Evolutionary conservation across 768 basidiomycete genomes (phyloP), one percentile per base, ranked within the genome.

Genomic region (Kwoniella pini): DNA sequence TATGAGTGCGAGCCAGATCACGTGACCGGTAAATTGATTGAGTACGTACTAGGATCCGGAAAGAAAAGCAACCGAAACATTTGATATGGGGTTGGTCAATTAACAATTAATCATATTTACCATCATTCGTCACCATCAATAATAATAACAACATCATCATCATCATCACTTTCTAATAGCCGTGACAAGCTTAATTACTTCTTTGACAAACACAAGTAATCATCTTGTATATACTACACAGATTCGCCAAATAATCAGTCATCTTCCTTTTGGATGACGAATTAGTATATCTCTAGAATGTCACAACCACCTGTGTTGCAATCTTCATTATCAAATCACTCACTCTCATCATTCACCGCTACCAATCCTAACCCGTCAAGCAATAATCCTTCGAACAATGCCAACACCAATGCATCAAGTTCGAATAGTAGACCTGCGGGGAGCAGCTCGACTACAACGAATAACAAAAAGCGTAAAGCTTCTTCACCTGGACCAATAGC

Each of bases 401-500:
- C 12, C 45, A 46, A 42, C 11, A 42, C 11, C n/a, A 42, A 42
- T 42, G 19, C 11, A 6, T 33, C 54, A 1, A 45, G n/a, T 19
- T n/a, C 71, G 3, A 70, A 36, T 36, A 36, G 33, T 36, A 36
- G 15, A 36, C 33, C 33, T 15, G 15, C 33, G 15, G 33, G 7
- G 33, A 36, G 15, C 33, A 15, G 33, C 33, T 36, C 33, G 7
- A 36, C 7, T 36, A 36, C 33, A 7, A 36, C 33, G 33, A 36
- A 36, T 36, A 36, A 15, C 33, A 36, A 67, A 48, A 72, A 70
- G 40, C 60, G 68, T 27, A 70, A 72, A 45, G 54, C 57, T 2
- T 65, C 64, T 2, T 54, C 58, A 13, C 24, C 63, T 10, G 50
- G 55, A 22, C 33, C 44, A 1, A 33, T 31, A 36, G 53, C 40